Base-by-base conservation (phyloP, 2,329 filamentous ascomycete genomes). In the Scleromitrula shiraiana region DNA sequence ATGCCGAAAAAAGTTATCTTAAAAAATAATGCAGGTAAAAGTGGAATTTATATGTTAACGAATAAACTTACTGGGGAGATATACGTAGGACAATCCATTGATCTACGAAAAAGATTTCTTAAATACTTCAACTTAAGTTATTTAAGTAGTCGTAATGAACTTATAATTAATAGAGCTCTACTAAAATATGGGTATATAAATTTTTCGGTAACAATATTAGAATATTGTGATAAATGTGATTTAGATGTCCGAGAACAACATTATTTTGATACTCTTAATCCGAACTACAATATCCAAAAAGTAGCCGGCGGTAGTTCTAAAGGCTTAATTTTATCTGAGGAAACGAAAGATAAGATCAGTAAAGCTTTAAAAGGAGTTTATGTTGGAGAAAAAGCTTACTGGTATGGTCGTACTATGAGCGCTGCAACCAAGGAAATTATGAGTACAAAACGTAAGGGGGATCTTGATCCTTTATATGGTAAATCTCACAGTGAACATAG, bases 161-260 rank as follows among this genome's bases (percentile, higher is more conserved):
- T 14, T 12, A 41, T 27, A 24, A 41, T 41, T 24, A 14, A 24
- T 41, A 41, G 22, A 41, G 19, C 38, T 12, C 14, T 41, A 24
- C n/a, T 41, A 27, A 41, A 41, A 27, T 23, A 41, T 23, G 38
- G 38, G n/a, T 41, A 41, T 23, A n/a, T 12, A 24, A 41, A 24
- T 26, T 41, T 41, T 41, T 22, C 17, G 10, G 14, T 41, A 24
- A 23, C 17, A 24, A 41, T 41, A 14, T 41, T 41, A 27, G 19
- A 41, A 17, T 41, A 41, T 41, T 41, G 38, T 23, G 19, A 41
- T 26, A 26, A 24, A 41, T 15, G 14, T n/a, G 22, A 24, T 15
- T 27, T 41, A 41, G 14, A 14, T 14, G 10, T 9, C 14, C 23
- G 38, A 27, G 38, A 41, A 41, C 38, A 41, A 24, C 26, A 41